phyloP scores from a whole-genome alignment of 257 asterid species.

The Lavandula angustifolia region DNA sequence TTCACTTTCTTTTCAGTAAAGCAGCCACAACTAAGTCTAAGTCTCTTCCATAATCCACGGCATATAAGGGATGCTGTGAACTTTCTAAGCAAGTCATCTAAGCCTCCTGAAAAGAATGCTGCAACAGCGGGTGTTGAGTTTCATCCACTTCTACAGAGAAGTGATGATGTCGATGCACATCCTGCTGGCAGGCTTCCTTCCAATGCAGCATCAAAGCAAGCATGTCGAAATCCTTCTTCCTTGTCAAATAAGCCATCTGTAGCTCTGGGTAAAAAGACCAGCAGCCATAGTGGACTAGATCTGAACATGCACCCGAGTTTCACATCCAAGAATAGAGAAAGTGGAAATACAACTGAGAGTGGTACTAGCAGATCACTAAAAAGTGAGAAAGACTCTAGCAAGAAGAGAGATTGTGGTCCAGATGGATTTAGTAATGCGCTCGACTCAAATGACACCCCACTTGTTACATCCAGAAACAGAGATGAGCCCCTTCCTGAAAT shows the following conservation, averaged over 20 bases:
- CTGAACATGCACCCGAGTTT: conserved; percentile 68
- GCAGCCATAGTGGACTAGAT: conserved; percentile 53
- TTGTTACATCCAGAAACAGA: conserved; percentile 42
- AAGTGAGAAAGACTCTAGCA: conserved; percentile 30
- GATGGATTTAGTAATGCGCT: conserved; percentile 36
- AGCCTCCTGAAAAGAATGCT: conserved; percentile 47
- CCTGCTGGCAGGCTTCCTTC: conserved; percentile 41
- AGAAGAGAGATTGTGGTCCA: conserved; percentile 37
- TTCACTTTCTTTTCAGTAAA: conserved; percentile 62
- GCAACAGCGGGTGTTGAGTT: conserved; percentile 55
- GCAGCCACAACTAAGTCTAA: conserved; percentile 70
- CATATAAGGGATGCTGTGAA: conserved; percentile 64
- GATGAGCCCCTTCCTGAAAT: conserved; percentile 67
- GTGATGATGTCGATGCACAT: conserved; percentile 44
- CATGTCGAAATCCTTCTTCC: conserved; percentile 36
- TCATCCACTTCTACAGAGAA: conserved; percentile 88
- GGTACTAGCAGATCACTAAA: conserved; percentile 30
- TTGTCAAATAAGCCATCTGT: conserved; percentile 30
- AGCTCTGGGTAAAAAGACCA: conserved; percentile 39
- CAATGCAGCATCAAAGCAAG: conserved; percentile 42
- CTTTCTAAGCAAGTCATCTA: conserved; percentile 62
- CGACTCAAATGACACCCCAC: conserved; percentile 38
- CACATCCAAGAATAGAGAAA: conserved; percentile 50
- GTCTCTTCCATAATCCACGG: conserved; percentile 73
- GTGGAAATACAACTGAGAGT: conserved; percentile 31